Evolutionary conservation across 257 asterid species (phyloP), one percentile per base, ranked within the genome.

Genomic region (Plantago major): DNA sequence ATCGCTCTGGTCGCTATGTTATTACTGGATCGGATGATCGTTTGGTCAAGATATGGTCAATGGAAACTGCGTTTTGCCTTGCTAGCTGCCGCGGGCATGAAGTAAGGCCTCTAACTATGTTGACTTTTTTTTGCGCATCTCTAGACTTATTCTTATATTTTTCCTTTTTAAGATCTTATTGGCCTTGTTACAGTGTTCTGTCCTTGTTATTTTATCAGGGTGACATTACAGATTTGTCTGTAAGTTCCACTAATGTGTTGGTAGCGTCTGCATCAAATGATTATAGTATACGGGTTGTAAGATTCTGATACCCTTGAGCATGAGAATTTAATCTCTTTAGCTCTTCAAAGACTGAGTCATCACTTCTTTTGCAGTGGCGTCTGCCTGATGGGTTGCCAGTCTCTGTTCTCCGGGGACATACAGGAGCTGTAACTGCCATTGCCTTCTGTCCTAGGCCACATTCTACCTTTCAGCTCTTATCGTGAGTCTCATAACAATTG

Each of bases 11-110:
- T 57, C 87, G 97, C 67, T 89, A 83, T 64, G 97, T 92, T 63
- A 92, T 92, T 68, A 92, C 99, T 73, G 99, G 99, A 44, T 89
- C 99, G 22, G 99, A 92, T 65, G 99, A 92, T 80, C 97, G 99
- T 69, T 83, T 92, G 73, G 96, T 92, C 66, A 92, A 92, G 79
- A 79, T 92, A 75, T 92, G 97, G 99, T 89, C 96, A 12, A 83
- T 92, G 99, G 99, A 89, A 80, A 92, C 99, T 73, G 99, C 97
- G 72, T 81, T 83, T 65, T 89, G 99, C 82, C 86, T 92, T 30
- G 85, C 94, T 68, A 86, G 97, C 74, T 92, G 99, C 70, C 95
- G 99, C 42, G 99, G 99, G 58, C 99, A 92, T 70, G 99, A 86
- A 76, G 99, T 89, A 74, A 78, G 97, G 78, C 70, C 18, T 22